Evolutionary conservation across 352 stramenopile genomes (phyloP), one percentile per base, ranked within the genome.

Genomic region (Pythium angustatum): DNA sequence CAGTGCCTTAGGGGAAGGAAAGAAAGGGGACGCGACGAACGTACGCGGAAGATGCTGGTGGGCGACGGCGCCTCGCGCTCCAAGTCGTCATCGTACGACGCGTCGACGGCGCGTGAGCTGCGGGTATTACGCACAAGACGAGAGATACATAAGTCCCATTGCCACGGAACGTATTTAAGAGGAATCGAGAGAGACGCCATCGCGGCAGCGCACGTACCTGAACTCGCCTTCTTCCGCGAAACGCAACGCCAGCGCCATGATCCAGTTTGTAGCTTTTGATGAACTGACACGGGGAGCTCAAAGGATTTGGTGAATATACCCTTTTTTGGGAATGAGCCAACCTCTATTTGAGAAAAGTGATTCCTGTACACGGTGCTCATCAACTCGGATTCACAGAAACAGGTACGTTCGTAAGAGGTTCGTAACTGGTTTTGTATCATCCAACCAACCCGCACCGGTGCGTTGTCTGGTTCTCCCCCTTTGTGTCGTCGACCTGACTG

Each of bases 31-130:
- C 2, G 22, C 12, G 7, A 38, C 1, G 9, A 36, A 40, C 72
- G 56, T 82, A 91, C 82, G 7, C 83, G 80, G 60, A 91, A 91
- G 52, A 87, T 67, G 34, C 26, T 53, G 24, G 77, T 74, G n/a
- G 72, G 63, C 0, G 64, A 22, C 17, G 79, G 59, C 0, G 60
- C 27, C 10, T 68, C 50, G 21, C 12, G 14, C 19, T 62, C 56
- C 30, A 52, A 7, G 11, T 68, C 62, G 8, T 66, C 59, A 19
- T 77, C 69, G 38, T 75, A 72, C 17, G 72, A 71, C 9, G 72
- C 40, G n/a, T 71, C 69, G 11, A 76, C 70, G 1, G 75, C 73
- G 19, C 80, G 80, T 9, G 83, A 91, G 69, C 80, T 89, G 43
- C 12, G 4, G n/a, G n/a, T n/a, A n/a, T n/a, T n/a, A n/a, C n/a